Evolutionary conservation across 495 filamentous ascomycete species (phyloP), one percentile per base, ranked within the genome.

Genomic region (Neurospora sp.): DNA sequence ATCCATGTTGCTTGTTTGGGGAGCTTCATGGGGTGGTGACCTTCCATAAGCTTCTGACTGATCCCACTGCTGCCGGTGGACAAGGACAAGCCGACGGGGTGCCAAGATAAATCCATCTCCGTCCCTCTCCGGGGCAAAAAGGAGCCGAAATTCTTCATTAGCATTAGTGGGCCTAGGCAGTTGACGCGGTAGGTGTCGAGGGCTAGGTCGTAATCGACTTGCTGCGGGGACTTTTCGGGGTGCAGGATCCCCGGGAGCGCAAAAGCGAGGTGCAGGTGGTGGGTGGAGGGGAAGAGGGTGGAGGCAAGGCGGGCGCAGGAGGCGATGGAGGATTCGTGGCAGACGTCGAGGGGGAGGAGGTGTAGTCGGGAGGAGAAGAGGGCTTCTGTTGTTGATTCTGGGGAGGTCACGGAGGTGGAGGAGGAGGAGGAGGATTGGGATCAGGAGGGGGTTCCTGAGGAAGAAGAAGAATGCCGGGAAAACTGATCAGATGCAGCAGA

Each of bases 161-260:
- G 84, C 37, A 96, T 79, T 44, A 96, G 76, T 0, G 91, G 92
- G 0, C 92, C 92, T 0, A 96, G 83, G 0, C 89, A 81, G 74
- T 96, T 96, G 42, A 90, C 87, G 22, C 84, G 81, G 77, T 92
- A 90, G 22, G 86, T 92, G 10, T 88, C 80, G 17, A 90, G 81
- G 1, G 91, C 88, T 40, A 82, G 75, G 8, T 78, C 84, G 69
- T 84, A 82, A 70, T 89, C 79, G 61, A 97, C 85, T 71, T 91
- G 88, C 0, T 79, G 74, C 0, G 90, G 91, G 2, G 89, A 87
- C 75, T 92, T 93, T 76, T 96, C 93, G 0, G 92, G 89, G 77
- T 89, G 84, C 1, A 96, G 85, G 69, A 93, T 86, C 0, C 93
- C 93, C 0, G 93, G 91, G 2, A 94, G 78, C 61, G 87, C 86